Base-by-base conservation (phyloP, 257 asterid genomes). In the Gentiana straminea region DNA sequence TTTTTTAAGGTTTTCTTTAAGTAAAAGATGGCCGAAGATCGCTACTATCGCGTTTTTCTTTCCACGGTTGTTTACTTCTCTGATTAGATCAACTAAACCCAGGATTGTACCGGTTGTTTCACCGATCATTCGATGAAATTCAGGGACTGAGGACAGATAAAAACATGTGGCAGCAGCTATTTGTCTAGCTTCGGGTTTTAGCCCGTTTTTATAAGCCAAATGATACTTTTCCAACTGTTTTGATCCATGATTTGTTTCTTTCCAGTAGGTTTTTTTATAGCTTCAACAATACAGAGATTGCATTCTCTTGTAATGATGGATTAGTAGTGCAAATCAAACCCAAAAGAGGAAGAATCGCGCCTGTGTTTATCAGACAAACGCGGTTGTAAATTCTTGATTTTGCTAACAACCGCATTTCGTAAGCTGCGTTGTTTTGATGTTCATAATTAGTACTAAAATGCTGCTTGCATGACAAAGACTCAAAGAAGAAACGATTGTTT, bases 1-100 rank as follows among this genome's bases (percentile, higher is more conserved):
- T 39, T 59, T 74, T 4, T 67, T 68, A n/a, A 74, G 80, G 49
- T 81, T 83, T 33, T 58, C 61, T 54, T 60, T 75, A 68, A 68
- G 41, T 12, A 81, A 41, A 3, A 79, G 73, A 13, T 83, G 55
- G 0, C 86, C 90, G 44, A 81, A 83, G 8, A 81, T 59, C 0
- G 90, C 88, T 24, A 77, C 88, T 1, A 86, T 72, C 0, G 95
- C 72, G 34, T 86, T 86, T 64, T 81, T 86, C 66, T 79, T 77
- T 15, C 90, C 90, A 9, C 86, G 75, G 1, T 70, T 62, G 0
- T 79, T 74, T 52, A 94, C 95, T 7, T 75, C 59, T 43, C 57
- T 55, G 58, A 83, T 72, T 50, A 83, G 51, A 11, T 72, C 75
- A 3, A 83, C 61, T 41, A 86, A 51, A 24, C 80, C 71, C 10